phyloP scores from a whole-genome alignment of 1,284 basidiomycete genomes.

The Psilocybe mexicana region DNA sequence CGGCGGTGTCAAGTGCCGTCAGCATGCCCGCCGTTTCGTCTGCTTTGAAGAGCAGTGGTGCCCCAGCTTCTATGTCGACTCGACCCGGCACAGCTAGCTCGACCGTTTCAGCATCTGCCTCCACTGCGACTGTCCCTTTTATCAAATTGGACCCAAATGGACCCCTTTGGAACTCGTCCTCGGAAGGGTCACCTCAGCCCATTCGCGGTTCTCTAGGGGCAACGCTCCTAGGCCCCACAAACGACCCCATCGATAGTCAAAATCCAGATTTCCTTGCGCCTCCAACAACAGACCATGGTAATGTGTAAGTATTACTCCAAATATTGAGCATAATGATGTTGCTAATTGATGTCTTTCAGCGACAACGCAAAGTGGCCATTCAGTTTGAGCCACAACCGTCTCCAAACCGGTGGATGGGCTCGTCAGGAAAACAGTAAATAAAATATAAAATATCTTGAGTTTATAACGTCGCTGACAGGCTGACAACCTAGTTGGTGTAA shows the following conservation, averaged over 20 bases:
- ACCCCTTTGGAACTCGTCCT: conserved; percentile 39
- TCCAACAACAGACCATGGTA: conserved; percentile 66
- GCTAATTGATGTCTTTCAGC: conserved; percentile 30
- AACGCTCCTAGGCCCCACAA: conserved; percentile 55
- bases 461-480: background rate
- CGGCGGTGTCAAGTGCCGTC: conserved; percentile 13
- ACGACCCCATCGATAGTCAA: conserved; percentile 51
- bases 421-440: conserved; percentile 62
- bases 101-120: conserved; percentile 12
- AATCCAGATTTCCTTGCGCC: conserved; percentile 66
- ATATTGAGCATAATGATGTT: background rate
- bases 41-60: conserved; percentile 6
- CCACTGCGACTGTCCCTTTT: conserved; percentile 43
- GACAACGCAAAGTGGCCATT: conserved; percentile 74
- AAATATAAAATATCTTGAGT: background rate
- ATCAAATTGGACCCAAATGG: conserved; percentile 55
- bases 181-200: conserved; percentile 27
- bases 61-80: conserved; percentile 12
- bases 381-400: conserved; percentile 64
- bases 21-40: conserved; percentile 14
- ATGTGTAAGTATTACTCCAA: conserved; percentile 45
- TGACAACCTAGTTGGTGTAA: conserved; percentile 41
- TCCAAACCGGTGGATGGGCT: conserved; percentile 75
- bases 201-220: conserved; percentile 48
- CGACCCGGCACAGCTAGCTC: conserved; percentile 18